A percentile compares a stretch with the other conserved stretches of the same genome.
Conservation (phyloP, 202 grass and related monocot species). For the Panicum virgatum region DNA sequence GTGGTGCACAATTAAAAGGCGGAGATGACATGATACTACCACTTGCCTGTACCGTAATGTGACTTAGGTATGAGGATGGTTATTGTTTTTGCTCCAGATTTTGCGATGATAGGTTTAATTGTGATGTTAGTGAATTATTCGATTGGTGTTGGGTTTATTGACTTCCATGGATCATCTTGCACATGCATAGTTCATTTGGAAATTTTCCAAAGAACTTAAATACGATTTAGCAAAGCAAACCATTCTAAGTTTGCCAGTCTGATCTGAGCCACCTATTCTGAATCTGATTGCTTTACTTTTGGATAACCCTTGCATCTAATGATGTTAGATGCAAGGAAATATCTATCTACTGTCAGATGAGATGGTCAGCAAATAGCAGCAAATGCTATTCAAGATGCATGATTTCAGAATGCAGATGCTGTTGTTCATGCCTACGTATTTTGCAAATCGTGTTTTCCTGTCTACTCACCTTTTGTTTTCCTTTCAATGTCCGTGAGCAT, state of each 20-base stretch:
- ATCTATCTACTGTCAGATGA: not conserved
- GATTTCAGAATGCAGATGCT: not conserved
- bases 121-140: not conserved
- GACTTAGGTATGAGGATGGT: too few species aligned
- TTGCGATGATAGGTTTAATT: not conserved
- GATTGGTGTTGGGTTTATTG: not conserved
- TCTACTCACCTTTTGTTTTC: not conserved
- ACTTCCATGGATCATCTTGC: not conserved
- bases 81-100: not conserved
- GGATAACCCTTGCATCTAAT: not conserved
- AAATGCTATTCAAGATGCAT: not conserved
- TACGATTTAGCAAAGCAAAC: not conserved
- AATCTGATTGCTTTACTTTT: not conserved
- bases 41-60: not conserved
- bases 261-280: not conserved
- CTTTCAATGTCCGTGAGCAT: not conserved
- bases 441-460: not conserved
- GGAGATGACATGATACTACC: too few species aligned
- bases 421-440: not conserved
- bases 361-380: not conserved
- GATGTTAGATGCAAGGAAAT: not conserved
- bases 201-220: not conserved
- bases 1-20: not conserved
- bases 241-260: not conserved
- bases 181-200: not conserved